Evolutionary conservation across 495 filamentous ascomycete genomes (phyloP), one percentile per base, ranked within the genome.

Genomic region (Apiosordaria backusii): DNA sequence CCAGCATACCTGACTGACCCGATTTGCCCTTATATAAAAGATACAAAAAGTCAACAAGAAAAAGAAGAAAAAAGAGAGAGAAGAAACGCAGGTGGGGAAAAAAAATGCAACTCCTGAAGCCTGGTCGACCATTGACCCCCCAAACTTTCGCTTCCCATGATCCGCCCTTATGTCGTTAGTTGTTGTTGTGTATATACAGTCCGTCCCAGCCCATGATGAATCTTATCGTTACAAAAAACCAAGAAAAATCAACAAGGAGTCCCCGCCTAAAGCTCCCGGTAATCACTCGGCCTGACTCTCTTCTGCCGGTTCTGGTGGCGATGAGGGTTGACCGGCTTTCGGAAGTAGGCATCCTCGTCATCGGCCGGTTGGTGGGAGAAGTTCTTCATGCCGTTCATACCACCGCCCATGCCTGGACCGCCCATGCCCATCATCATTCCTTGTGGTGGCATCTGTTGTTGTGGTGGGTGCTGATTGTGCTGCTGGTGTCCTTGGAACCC

Each of bases 311-410:
- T 89, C 77, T 92, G 89, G 72, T 96, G 90, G 64, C 95, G 88
- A 73, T 97, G 92, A 13, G 93, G 95, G 74, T 99, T 99, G 61
- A 98, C 91, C 1, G 95, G 95, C 74, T 96, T 93, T 22, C 95
- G 88, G 77, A 98, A 95, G 77, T 99, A 99, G 21, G 95, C 90
- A 60, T 91, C 90, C 66, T 96, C 93, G 68, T 96, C 92, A 64
- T 92, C 91, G 61, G 87, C 85, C n/a, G 88, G 84, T 78, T 95
- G 90, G 76, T 95, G 87, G 71, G 90, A 89, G 23, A 75, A 76
- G 50, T 70, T 71, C 60, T 70, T 72, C 57, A 68, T 64, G 22
- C 52, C 50, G 15, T 62, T 50, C 68, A 68, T 9, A 78, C 76
- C 27, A 79, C 64, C 21, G 70, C 71, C 55, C 76, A 75, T 29